Base-by-base conservation (phyloP, 768 basidiomycete species). In the Tylopilus rubrobrunneus region DNA sequence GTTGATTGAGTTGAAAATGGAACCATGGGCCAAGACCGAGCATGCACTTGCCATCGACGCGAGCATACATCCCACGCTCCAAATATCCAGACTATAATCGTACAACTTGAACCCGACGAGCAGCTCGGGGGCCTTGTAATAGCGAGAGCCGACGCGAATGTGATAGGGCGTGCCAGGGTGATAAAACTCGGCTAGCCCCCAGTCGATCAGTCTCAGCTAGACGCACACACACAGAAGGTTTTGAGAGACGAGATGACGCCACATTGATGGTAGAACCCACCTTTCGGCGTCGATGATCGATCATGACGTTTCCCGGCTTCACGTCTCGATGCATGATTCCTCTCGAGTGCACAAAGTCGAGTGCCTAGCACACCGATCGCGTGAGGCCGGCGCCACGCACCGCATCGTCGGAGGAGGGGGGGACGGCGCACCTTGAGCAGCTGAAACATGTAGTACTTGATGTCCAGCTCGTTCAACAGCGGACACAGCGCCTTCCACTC, bases 151-250 rank as follows among this genome's bases (percentile, higher is more conserved):
- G 21, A 87, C 86, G 29, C 86, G 78, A 53, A 87, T 84, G 63
- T 87, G 86, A 70, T 86, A 86, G 34, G 85, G 79, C 44, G 80
- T 83, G 45, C 78, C 77, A 2, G 85, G 81, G 60, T 86, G 84
- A 65, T 87, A 88, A 67, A 88, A 88, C 64, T 88, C 86, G 34
- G 85, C 86, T 51, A 88, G 68, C 33, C 86, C 86, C 86, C 86
- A 88, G 69, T 88, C 86, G 56, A 87, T 88, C 54, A 88, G 66
- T 25, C 78, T 72, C 45, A 81, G 64, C 80, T 81, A 56, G 12
- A 15, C 34, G n/a, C n/a, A 15, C 14, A 15, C 28, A 56, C 25
- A 25, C 25, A 19, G 31, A 33, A 15, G 39, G 54, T 45, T 45
- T 36, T 23, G 31, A 44, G 39, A 29, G 7, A 11, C n/a, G 7